A percentile compares a stretch with the other conserved stretches of the same genome.
These are phyloP conservation scores for Begonia loranthoides DNA, from an alignment of 306 rosid genomes.

Conservation along the genomic window DNA sequence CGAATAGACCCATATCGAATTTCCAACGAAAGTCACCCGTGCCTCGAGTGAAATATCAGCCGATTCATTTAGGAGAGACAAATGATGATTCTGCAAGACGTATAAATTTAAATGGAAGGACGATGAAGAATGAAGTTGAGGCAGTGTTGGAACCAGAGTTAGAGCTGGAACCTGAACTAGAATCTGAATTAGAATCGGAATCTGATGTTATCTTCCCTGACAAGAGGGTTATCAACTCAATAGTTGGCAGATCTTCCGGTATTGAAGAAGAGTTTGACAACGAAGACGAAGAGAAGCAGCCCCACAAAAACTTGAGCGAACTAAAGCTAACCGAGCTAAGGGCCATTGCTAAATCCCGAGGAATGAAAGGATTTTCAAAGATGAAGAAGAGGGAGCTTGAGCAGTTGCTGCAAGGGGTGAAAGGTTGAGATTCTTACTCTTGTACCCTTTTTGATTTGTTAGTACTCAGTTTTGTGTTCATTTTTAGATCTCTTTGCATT, in stretches of 20 bases:
- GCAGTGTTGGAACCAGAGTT: slow-evolving; percentile 11
- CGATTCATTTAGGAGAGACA: slow-evolving; percentile 29
- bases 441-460: no score
- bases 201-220: slow-evolving; percentile 12
- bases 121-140: slow-evolving; percentile 24
- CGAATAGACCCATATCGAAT: slow-evolving; percentile 56
- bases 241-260: slow-evolving; percentile 33
- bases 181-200: slow-evolving; percentile 5
- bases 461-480: no score
- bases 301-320: slow-evolving; percentile 41
- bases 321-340: slow-evolving; percentile 65
- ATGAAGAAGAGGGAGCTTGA: slow-evolving; percentile 73
- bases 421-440: no score
- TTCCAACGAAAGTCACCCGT: slow-evolving; percentile 83
- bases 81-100: slow-evolving; percentile 13
- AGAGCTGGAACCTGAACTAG: slow-evolving; percentile 21
- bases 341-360: slow-evolving; percentile 75
- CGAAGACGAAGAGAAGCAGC: slow-evolving; percentile 21
- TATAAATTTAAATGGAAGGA: slow-evolving; percentile 20
- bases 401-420: slow-evolving; percentile 28
- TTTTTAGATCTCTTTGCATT: no score
- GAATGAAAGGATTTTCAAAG: slow-evolving; percentile 72
- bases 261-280: slow-evolving; percentile 24
- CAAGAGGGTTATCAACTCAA: slow-evolving; percentile 26
- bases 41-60: slow-evolving; percentile 51